phyloP scores from a whole-genome alignment of 192 early-diverging fungal genomes.

The Coemansia sp. region DNA sequence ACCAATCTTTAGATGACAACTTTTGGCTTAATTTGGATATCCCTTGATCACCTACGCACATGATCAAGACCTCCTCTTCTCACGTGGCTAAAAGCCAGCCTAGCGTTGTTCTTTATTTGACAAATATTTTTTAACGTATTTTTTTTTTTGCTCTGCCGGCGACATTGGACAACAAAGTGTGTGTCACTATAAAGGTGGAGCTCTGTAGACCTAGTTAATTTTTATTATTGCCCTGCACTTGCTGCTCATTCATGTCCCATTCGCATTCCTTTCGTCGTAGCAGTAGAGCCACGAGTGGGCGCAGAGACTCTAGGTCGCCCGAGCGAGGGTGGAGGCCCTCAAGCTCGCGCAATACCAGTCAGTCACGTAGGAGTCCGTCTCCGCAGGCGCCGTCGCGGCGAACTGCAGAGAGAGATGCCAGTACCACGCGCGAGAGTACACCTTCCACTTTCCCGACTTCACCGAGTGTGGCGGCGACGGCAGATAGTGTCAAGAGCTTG shows the following conservation, averaged over 20 bases:
- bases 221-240: slow-evolving; percentile 6
- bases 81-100: no score
- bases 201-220: background rate
- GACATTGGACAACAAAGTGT: background rate
- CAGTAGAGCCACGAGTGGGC: slow-evolving; percentile 29
- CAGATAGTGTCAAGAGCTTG: slow-evolving; percentile 68
- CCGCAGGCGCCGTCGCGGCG: background rate
- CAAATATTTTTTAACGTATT: no score
- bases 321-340: slow-evolving; percentile 11
- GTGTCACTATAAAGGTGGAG: slow-evolving; percentile 2
- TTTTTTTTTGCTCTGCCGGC: no score
- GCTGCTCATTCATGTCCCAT: slow-evolving; percentile 37
- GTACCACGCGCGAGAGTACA: background rate
- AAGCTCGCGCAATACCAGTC: background rate
- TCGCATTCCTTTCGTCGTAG: slow-evolving; percentile 38
- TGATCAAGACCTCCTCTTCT: no score
- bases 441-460: slow-evolving; percentile 25
- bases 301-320: slow-evolving; percentile 35
- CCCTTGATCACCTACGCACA: no score
- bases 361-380: slow-evolving; percentile 3
- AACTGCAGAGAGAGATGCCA: background rate
- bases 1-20: no score
- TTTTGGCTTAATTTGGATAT: no score
- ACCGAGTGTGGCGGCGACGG: slow-evolving; percentile 33
- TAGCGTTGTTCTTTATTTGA: no score